These are phyloP conservation scores for Oryza coarctata DNA, from an alignment of 176 grass and related monocot species.

Conservation along the genomic window DNA sequence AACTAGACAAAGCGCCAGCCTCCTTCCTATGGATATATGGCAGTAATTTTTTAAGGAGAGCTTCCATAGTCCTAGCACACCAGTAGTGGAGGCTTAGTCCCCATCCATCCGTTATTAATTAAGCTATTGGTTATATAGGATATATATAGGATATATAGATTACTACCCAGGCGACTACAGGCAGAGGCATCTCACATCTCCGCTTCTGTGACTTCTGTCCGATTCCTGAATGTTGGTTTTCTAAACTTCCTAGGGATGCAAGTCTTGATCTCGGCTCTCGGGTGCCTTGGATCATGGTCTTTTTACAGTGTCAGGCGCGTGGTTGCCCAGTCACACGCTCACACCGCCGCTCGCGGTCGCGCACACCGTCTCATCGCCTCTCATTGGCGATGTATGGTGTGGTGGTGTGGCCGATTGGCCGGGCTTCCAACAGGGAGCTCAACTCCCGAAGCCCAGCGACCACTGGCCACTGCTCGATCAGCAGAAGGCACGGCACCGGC, in stretches of 20 bases:
- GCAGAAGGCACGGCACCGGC: conserved; percentile 20
- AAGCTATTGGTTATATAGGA: too few relatives aligned
- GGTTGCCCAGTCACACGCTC: conserved; percentile 1
- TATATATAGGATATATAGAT: too few relatives aligned
- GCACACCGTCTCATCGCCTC: too few relatives aligned
- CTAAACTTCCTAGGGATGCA: not conserved
- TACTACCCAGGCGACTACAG: not conserved
- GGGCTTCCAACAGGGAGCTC: conserved; percentile 32
- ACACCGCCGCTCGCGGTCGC: too few relatives aligned
- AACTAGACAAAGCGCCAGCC: too few relatives aligned
- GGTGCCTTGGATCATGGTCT: conserved; percentile 36
- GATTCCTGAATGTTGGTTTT: conserved; percentile 26
- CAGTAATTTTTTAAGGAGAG: too few relatives aligned
- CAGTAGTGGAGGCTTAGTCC: too few relatives aligned
- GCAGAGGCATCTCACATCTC: not conserved
- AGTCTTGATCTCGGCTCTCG: not conserved
- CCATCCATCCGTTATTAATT: too few relatives aligned
- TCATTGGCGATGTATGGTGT: too few relatives aligned
- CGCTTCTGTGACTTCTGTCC: not conserved
- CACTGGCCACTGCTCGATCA: not conserved
- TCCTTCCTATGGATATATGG: too few relatives aligned
- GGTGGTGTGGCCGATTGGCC: not conserved
- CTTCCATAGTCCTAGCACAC: too few relatives aligned
- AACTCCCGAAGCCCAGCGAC: conserved; percentile 35
- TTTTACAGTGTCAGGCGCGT: not conserved